Evolutionary conservation across 306 rosid genomes (phyloP), one percentile per base, ranked within the genome.

Genomic region (Morella rubra): DNA sequence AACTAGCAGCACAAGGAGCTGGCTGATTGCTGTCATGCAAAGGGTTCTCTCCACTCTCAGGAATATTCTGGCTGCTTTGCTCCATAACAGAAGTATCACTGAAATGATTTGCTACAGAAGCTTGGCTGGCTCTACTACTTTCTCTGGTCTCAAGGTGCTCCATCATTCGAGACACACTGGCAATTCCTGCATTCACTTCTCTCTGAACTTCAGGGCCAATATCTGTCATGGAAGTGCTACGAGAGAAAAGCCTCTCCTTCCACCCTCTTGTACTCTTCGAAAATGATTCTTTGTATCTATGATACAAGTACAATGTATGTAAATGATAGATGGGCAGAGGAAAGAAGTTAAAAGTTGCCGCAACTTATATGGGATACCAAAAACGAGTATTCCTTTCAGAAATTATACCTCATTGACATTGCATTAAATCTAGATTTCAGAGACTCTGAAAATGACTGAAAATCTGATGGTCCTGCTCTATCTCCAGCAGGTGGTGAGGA

Each of bases 251-350:
- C 85, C 84, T 87, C 77, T 96, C 96, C 84, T 73, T 92, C 97
- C 97, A 92, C 66, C 93, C 97, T 88, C 86, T 87, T 18, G 97
- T 81, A 16, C 93, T 87, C 83, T 89, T 96, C 64, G 99, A 88
- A 77, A 96, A 74, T 5, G 97, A 89, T 73, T 96, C 99, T 80
- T 89, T 92, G 86, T 96, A 96, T 85, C 99, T 95, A 11, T 54
- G 45, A 56, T 47, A 81, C 46, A 68, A 51, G 40, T 66, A 66
- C 49, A 18, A n/a, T 8, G 42, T 41, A 50, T 19, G 46, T 66
- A 1, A 42, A 18, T 66, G 71, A 27, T 61, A 7, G 16, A 66
- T 18, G 1, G 7, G 51, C 50, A 42, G 50, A 41, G 47, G 20
- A 16, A 64, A 7, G 15, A 64, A 41, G 0, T 65, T 27, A 11